These are phyloP conservation scores for Holtermannia corniformis DNA, from an alignment of 768 basidiomycete genomes.

Conservation along the genomic window DNA sequence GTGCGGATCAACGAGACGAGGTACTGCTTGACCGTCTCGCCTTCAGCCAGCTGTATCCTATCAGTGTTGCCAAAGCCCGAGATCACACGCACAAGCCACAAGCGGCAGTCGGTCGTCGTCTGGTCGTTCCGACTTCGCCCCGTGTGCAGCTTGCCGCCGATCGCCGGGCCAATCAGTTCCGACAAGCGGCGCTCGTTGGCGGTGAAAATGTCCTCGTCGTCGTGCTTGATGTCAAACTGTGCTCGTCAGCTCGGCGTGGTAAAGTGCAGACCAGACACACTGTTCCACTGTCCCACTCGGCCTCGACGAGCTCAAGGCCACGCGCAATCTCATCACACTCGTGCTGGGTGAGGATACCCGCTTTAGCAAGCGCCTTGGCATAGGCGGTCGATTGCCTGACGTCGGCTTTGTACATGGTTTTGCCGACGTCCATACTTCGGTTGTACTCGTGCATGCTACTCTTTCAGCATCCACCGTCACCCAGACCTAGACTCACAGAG, in stretches of 20 bases:
- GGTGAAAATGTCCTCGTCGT: conserved; percentile 96
- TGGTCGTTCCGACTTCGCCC: conserved; percentile 94
- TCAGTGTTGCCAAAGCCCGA: neutral
- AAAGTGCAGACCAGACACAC: conserved; percentile 43
- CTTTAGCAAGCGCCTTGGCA: conserved; percentile 67
- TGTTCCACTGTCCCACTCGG: conserved; percentile 70
- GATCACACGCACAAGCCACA: conserved; percentile 59
- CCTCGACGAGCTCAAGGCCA: conserved; percentile 60
- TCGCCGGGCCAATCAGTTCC: conserved; percentile 71
- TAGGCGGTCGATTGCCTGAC: conserved; percentile 89
- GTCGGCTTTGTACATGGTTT: conserved; percentile 81
- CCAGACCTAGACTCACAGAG: conserved; percentile 10
- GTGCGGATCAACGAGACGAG: conserved; percentile 73
- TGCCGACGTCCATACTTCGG: conserved; percentile 83
- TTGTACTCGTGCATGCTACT: conserved; percentile 90
- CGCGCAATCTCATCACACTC: conserved; percentile 57
- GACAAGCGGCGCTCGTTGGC: conserved; percentile 88
- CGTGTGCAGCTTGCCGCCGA: conserved; percentile 90
- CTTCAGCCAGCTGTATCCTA: conserved; percentile 50
- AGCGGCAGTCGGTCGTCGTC: conserved; percentile 90
- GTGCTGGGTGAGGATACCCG: conserved; percentile 63
- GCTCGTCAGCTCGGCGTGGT: neutral
- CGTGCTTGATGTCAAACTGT: conserved; percentile 64
- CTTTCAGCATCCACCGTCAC: neutral
- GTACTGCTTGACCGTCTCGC: conserved; percentile 53